A percentile compares a stretch with the other conserved stretches of the same genome.
phyloP scores from a whole-genome alignment of 2,329 filamentous ascomycete species.

The Aspergillus flavus region DNA sequence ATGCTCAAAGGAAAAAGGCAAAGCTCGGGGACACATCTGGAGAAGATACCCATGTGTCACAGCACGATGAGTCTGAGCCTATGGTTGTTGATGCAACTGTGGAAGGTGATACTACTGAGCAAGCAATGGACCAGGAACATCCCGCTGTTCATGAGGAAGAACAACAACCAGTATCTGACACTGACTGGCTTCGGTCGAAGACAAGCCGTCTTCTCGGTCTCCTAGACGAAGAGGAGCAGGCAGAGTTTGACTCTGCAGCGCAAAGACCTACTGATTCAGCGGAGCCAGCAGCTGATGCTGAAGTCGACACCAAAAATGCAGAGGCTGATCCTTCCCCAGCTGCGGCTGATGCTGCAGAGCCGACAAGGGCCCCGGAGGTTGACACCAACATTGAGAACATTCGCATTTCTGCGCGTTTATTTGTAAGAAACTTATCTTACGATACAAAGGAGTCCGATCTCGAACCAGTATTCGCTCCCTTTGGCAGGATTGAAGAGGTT shows the following conservation, averaged over 20 bases:
- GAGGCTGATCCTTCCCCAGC: conserved; percentile 18
- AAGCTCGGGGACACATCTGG: conserved; percentile 63
- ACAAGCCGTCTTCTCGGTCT: conserved; percentile 86
- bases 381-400: conserved; percentile 63
- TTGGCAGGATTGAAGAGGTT: conserved; percentile 86
- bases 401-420: conserved; percentile 74
- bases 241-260: conserved; percentile 42
- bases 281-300: conserved; percentile 13
- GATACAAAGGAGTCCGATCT: conserved; percentile 76
- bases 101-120: conserved; percentile 20
- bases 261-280: conserved; percentile 20
- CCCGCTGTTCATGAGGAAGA: conserved; percentile 32
- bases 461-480: conserved; percentile 67
- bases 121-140: conserved; percentile 20
- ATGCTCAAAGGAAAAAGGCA: conserved; percentile 44
- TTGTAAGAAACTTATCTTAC: conserved; percentile 87
- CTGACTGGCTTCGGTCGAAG: conserved; percentile 87
- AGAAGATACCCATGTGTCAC: conserved; percentile 39
- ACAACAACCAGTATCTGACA: conserved; percentile 62
- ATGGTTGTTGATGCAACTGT: conserved; percentile 29
- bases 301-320: conserved; percentile 16
- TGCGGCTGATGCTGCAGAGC: conserved; percentile 10
- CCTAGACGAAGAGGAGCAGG: conserved; percentile 65
- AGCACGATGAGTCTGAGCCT: conserved; percentile 22
- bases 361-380: conserved; percentile 24